Percentiles rank a stretch among this genome's conserved stretches.
phyloP scores from a whole-genome alignment of 805 yeast species.

The Wickerhamiella nectarea region DNA sequence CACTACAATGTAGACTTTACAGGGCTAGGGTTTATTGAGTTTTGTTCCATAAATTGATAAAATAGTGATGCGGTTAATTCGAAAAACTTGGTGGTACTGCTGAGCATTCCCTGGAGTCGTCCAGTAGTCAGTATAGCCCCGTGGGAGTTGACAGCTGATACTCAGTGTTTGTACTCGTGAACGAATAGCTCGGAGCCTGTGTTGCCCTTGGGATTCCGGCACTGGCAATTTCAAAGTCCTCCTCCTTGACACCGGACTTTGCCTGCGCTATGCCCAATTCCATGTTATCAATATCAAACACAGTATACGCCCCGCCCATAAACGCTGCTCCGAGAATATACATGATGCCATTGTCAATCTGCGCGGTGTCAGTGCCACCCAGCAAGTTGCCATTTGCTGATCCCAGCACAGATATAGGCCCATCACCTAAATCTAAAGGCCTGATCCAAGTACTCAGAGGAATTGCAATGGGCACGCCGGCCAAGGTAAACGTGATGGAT shows the following conservation, averaged over 20 bases:
- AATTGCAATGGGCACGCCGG: constrained; percentile 16
- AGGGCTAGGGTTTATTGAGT: too few species aligned
- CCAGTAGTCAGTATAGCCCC: too few species aligned
- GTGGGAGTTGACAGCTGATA: background rate
- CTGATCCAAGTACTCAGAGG: constrained; percentile 19
- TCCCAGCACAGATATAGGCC: constrained; percentile 14
- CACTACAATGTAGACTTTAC: too few species aligned
- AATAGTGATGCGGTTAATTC: too few species aligned
- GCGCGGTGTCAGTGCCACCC: background rate
- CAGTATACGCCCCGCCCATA: constrained; percentile 49
- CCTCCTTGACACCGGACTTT: background rate
- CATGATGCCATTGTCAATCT: constrained; percentile 13
- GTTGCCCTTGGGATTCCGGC: background rate
- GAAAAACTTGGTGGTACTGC: too few species aligned
- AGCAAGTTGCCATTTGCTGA: constrained; percentile 15
- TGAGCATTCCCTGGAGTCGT: too few species aligned
- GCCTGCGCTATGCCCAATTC: constrained; percentile 46
- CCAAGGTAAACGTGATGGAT: constrained; percentile 12
- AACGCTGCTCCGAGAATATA: constrained; percentile 43
- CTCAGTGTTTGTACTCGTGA: constrained; percentile 6
- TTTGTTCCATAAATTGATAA: too few species aligned
- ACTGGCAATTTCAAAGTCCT: background rate
- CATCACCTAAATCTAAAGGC: constrained; percentile 8
- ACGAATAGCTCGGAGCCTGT: background rate
- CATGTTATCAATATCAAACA: constrained; percentile 45